phyloP scores from a whole-genome alignment of 1,284 basidiomycete species.

The Puccinia brachypodii region DNA sequence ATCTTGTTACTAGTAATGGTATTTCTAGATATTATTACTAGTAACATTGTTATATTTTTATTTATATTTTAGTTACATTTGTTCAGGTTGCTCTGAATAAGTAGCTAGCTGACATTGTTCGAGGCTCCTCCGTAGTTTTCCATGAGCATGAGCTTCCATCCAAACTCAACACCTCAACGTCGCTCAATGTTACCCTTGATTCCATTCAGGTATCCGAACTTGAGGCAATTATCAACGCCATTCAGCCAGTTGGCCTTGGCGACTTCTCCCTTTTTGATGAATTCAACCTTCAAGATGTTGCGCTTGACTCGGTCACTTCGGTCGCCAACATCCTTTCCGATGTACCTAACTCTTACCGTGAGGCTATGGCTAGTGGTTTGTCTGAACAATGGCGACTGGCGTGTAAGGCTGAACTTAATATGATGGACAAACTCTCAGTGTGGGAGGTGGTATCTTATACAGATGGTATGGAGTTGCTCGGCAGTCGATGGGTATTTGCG shows the following conservation, averaged over 20 bases:
- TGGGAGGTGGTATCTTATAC: not conserved
- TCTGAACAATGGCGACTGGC: not conserved
- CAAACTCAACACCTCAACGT: not conserved
- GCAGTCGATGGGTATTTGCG: slow-evolving; percentile 5
- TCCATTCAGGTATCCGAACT: not conserved
- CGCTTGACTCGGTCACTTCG: not conserved
- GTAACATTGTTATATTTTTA: too few species aligned
- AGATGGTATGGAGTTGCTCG: not conserved
- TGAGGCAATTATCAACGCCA: not conserved
- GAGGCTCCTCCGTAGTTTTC: not conserved
- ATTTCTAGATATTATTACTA: too few species aligned
- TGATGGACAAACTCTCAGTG: not conserved
- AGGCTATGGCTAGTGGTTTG: not conserved
- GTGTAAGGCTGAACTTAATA: not conserved
- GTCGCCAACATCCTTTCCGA: not conserved
- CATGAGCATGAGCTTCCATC: not conserved
- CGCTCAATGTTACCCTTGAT: not conserved
- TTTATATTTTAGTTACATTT: too few species aligned
- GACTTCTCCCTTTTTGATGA: not conserved
- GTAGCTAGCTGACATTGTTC: too few species aligned
- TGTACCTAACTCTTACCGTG: not conserved
- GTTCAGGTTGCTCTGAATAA: too few species aligned
- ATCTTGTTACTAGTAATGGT: too few species aligned
- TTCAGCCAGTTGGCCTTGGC: not conserved
- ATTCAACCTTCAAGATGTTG: not conserved